These are phyloP conservation scores for Flaveria bidentis DNA, from an alignment of 129 eudicot species.

Conservation along the genomic window DNA sequence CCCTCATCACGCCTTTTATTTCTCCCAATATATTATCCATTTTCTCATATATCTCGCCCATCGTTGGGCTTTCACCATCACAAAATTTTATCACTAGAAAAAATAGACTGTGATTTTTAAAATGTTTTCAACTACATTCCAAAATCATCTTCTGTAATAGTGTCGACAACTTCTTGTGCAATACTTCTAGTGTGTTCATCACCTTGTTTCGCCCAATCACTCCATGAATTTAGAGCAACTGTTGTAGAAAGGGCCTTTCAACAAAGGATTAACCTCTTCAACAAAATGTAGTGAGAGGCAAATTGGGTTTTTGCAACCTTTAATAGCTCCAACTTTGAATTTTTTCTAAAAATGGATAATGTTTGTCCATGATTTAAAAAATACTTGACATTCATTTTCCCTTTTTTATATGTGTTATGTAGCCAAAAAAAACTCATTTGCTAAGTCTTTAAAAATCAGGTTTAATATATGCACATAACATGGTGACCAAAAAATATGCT, in stretches of 20 bases:
- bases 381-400: not conserved
- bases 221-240: too few relatives aligned
- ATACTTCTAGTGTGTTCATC: not conserved
- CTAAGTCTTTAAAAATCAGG: not conserved
- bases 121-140: too few relatives aligned
- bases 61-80: too few relatives aligned
- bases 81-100: too few relatives aligned
- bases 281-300: constrained; percentile 18
- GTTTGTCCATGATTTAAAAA: not conserved
- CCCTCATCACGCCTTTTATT: not conserved
- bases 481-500: not conserved
- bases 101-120: too few relatives aligned
- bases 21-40: constrained; percentile 18
- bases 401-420: not conserved
- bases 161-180: not conserved
- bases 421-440: not conserved
- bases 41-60: too few relatives aligned
- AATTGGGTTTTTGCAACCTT: constrained; percentile 25
- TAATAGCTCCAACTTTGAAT: constrained; percentile 9
- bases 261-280: not conserved
- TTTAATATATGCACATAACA: constrained; percentile 2
- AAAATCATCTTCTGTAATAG: too few relatives aligned
- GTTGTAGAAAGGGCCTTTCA: too few relatives aligned
- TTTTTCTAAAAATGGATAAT: not conserved
- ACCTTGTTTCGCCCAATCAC: constrained; percentile 1